phyloP scores from a whole-genome alignment of 2,329 filamentous ascomycete genomes.

The Exophiala sideris region DNA sequence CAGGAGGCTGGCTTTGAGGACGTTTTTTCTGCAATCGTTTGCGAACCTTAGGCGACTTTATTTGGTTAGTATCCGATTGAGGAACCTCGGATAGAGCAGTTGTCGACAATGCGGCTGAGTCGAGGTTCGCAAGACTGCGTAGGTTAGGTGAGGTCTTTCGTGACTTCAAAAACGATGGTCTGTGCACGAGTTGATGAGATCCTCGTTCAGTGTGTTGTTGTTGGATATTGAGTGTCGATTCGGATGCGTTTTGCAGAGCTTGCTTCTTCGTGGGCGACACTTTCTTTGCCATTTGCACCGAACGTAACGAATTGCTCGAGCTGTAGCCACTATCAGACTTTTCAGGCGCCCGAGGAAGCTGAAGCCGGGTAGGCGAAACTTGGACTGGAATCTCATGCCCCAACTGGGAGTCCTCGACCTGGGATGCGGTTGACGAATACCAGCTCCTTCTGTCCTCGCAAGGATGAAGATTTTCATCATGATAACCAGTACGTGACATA shows the following conservation, averaged over 20 bases:
- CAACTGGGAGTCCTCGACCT: slow-evolving; percentile 17
- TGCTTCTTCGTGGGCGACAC: neutral
- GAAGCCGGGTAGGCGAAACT: slow-evolving; percentile 3
- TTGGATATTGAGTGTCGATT: neutral
- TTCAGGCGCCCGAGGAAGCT: slow-evolving; percentile 7
- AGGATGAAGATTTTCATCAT: neutral
- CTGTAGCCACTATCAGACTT: slow-evolving; percentile 30
- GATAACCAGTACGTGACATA: neutral
- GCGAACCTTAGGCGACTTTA: slow-evolving; percentile 8
- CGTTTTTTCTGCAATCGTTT: slow-evolving; percentile 28
- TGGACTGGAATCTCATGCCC: slow-evolving; percentile 18
- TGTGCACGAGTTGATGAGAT: neutral
- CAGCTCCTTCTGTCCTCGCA: slow-evolving; percentile 9
- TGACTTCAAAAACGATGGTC: slow-evolving; percentile 17
- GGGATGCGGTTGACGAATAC: slow-evolving; percentile 8
- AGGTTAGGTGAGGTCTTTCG: slow-evolving; percentile 13
- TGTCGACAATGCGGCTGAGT: neutral
- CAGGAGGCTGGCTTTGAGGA: slow-evolving; percentile 16
- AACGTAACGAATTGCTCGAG: slow-evolving; percentile 25
- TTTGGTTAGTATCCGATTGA: neutral
- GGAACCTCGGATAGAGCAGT: neutral
- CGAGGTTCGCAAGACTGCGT: slow-evolving; percentile 11
- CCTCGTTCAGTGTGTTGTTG: neutral
- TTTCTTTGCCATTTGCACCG: slow-evolving; percentile 7
- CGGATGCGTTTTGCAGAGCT: slow-evolving; percentile 1